These are phyloP conservation scores for Epichloe sibirici DNA, from an alignment of 2,329 filamentous ascomycete genomes.

Conservation along the genomic window DNA sequence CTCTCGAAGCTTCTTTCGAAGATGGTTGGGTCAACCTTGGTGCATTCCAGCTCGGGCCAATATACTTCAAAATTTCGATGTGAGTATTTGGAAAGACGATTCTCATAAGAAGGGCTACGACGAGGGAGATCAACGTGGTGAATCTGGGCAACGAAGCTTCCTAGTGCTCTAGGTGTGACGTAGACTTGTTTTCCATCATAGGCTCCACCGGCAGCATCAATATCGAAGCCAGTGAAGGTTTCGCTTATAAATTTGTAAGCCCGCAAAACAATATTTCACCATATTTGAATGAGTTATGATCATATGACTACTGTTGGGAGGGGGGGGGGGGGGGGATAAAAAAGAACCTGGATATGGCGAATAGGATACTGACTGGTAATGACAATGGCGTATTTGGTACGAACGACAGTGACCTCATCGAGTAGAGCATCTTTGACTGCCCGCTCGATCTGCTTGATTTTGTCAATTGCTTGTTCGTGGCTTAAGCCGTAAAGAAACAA, in stretches of 20 bases:
- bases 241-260: slow-evolving; percentile 77
- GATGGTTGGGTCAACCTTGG: slow-evolving; percentile 72
- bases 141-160: slow-evolving; percentile 68
- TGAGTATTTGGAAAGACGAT: slow-evolving; percentile 73
- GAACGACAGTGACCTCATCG: slow-evolving; percentile 70
- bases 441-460: slow-evolving; percentile 72
- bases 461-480: slow-evolving; percentile 66
- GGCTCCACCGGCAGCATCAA: slow-evolving; percentile 71
- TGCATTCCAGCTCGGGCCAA: slow-evolving; percentile 63
- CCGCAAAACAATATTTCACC: slow-evolving; percentile 59
- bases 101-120: slow-evolving; percentile 78
- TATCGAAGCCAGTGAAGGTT: slow-evolving; percentile 79
- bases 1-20: slow-evolving; percentile 70
- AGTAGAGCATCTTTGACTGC: slow-evolving; percentile 66
- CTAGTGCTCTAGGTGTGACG: slow-evolving; percentile 62
- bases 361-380: slow-evolving; percentile 77
- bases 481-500: slow-evolving; percentile 72
- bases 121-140: slow-evolving; percentile 71
- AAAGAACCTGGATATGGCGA: slow-evolving; percentile 55
- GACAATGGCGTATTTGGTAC: slow-evolving; percentile 79
- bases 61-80: slow-evolving; percentile 76
- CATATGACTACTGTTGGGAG: not conserved
- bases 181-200: slow-evolving; percentile 67
- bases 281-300: not conserved
- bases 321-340: not conserved